Conservation (phyloP, 1,284 basidiomycete species). For the Vanrija sp. region DNA sequence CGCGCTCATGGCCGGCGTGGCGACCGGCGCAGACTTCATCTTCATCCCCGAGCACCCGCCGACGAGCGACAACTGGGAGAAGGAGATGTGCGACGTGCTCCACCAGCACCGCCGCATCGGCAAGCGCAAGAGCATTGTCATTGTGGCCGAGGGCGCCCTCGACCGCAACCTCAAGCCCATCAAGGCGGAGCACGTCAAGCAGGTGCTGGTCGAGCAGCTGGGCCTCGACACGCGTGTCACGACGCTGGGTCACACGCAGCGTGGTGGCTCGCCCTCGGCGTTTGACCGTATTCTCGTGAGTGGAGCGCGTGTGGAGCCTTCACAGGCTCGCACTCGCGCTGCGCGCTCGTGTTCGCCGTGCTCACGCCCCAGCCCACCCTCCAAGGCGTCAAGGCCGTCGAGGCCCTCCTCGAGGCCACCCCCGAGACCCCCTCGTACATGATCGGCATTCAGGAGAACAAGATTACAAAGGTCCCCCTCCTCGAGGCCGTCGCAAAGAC, state of each 20-base stretch:
- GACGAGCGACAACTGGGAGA: constrained; percentile 73
- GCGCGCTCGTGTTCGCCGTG: not conserved
- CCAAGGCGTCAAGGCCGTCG: constrained; percentile 90
- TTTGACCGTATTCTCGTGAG: constrained; percentile 84
- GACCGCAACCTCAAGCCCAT: constrained; percentile 86
- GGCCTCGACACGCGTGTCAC: constrained; percentile 95
- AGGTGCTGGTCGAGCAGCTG: constrained; percentile 77
- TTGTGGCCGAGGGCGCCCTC: constrained; percentile 92
- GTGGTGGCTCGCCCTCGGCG: constrained; percentile 89
- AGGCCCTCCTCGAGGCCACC: constrained; percentile 81
- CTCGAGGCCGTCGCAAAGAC: constrained; percentile 92
- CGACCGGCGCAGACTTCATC: constrained; percentile 91
- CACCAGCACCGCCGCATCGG: constrained; percentile 85
- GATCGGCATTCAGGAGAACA: constrained; percentile 94
- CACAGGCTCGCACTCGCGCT: not conserved
- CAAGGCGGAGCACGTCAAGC: constrained; percentile 82
- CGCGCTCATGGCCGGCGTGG: constrained; percentile 86
- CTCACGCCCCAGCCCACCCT: constrained; percentile 70
- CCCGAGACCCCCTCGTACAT: constrained; percentile 93
- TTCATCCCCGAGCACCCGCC: constrained; percentile 96
- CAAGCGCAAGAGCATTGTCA: constrained; percentile 97
- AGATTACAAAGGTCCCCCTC: constrained; percentile 84
- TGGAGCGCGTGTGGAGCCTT: not conserved
- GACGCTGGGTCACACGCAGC: constrained; percentile 95
- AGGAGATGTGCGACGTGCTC: constrained; percentile 85